These are phyloP conservation scores for Viola pubescens DNA, from an alignment of 441 rosid species.

Conservation along the genomic window DNA sequence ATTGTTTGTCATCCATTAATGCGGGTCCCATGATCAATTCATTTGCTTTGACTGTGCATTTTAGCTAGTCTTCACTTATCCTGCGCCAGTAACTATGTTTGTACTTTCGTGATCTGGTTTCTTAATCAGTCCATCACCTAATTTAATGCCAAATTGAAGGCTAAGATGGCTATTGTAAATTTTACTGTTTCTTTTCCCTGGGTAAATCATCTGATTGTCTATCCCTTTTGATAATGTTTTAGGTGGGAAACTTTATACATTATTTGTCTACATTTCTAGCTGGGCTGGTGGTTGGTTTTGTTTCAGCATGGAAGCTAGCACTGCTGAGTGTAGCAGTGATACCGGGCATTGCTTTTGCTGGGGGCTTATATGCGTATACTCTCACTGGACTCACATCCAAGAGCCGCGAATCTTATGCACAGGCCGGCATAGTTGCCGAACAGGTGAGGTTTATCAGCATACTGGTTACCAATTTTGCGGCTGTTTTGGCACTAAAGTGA, in stretches of 20 bases:
- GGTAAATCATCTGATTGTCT: neutral
- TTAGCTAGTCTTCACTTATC: constrained; percentile 33
- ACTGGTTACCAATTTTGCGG: neutral
- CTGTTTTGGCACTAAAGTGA: neutral
- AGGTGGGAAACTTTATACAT: constrained; percentile 98
- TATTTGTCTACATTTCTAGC: constrained; percentile 93
- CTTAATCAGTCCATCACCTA: constrained; percentile 1
- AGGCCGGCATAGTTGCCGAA: constrained; percentile 93
- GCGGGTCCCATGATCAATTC: constrained; percentile 31
- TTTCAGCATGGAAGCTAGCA: constrained; percentile 96
- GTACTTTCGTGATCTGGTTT: constrained; percentile 12
- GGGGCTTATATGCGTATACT: constrained; percentile 93
- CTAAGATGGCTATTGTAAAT: neutral
- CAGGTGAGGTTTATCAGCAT: constrained; percentile 54
- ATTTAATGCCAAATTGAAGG: neutral
- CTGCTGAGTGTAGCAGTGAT: constrained; percentile 90
- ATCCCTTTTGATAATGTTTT: constrained; percentile 1
- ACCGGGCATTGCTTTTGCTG: constrained; percentile 98
- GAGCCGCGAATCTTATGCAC: constrained; percentile 95
- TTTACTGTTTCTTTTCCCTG: neutral
- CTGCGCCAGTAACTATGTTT: constrained; percentile 23
- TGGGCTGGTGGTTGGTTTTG: constrained; percentile 97
- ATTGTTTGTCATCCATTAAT: constrained; percentile 23
- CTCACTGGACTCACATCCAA: constrained; percentile 95
- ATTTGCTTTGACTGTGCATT: constrained; percentile 29